These are phyloP conservation scores for Pseudogymnoascus sp. DNA, from an alignment of 2,329 filamentous ascomycete genomes.

Conservation along the genomic window DNA sequence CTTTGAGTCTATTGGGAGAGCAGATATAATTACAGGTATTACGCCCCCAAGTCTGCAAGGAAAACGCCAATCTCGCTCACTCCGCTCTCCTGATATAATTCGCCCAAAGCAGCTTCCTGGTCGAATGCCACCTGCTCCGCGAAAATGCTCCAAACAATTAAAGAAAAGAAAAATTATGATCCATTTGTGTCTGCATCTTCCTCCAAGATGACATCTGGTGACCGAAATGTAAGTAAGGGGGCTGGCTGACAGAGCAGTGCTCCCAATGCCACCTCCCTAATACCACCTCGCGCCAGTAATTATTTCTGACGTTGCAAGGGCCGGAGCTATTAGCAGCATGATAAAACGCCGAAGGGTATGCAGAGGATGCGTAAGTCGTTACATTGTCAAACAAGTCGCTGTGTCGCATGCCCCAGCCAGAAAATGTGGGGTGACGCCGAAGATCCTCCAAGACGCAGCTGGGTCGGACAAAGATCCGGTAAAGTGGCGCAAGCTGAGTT, in stretches of 20 bases:
- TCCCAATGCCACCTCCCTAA: constrained; percentile 2
- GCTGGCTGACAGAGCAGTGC: background rate
- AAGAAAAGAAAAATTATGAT: constrained; percentile 1
- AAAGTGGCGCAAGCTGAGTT: background rate
- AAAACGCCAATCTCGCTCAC: constrained; percentile 6
- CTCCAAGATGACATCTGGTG: background rate
- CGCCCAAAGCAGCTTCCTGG: background rate
- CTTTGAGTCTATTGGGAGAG: constrained; percentile 6
- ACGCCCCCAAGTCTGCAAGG: constrained; percentile 6
- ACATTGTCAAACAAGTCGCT: constrained; percentile 6
- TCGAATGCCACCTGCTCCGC: constrained; percentile 2
- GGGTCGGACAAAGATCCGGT: background rate
- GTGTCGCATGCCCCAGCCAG: background rate
- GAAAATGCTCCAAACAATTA: constrained; percentile 2
- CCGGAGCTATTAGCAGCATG: constrained; percentile 1
- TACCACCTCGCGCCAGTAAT: background rate
- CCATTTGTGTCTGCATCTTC: background rate
- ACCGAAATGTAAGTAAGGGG: background rate
- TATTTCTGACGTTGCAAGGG: constrained; percentile 1
- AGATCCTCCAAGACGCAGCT: background rate
- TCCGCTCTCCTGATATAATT: background rate
- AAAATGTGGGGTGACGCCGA: constrained; percentile 3
- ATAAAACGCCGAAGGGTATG: constrained; percentile 4
- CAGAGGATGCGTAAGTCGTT: constrained; percentile 1
- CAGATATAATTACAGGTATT: constrained; percentile 7